Percentiles rank a stretch among this genome's conserved stretches.
These are phyloP conservation scores for Lavandula angustifolia DNA, from an alignment of 257 asterid genomes.

Conservation along the genomic window DNA sequence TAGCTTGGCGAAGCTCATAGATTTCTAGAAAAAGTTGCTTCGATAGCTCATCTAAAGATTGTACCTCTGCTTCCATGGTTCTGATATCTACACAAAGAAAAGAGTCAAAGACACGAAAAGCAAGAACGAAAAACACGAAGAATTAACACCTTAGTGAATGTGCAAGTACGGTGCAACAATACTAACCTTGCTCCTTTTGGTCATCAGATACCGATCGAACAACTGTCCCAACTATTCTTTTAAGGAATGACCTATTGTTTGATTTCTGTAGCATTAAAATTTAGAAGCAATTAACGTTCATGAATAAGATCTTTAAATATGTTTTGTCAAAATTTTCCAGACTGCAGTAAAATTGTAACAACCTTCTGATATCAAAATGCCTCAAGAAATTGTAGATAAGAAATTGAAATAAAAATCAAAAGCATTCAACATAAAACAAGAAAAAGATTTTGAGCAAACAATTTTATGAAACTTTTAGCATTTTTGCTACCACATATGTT, in stretches of 20 bases:
- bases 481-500: too few species aligned
- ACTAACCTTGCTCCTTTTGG: slow-evolving; percentile 90
- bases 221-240: slow-evolving; percentile 90
- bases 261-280: slow-evolving; percentile 57
- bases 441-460: too few species aligned
- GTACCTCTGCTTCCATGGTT: slow-evolving; percentile 90
- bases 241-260: slow-evolving; percentile 74
- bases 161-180: neutral
- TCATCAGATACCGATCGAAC: slow-evolving; percentile 97
- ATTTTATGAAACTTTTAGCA: too few species aligned
- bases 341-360: too few species aligned
- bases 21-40: slow-evolving; percentile 90
- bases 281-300: slow-evolving; percentile 27
- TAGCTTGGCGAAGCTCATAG: slow-evolving; percentile 99
- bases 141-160: neutral
- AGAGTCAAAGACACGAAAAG: slow-evolving; percentile 22
- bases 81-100: slow-evolving; percentile 63
- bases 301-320: too few species aligned
- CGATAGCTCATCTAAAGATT: slow-evolving; percentile 91
- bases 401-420: too few species aligned
- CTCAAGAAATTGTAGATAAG: too few species aligned
- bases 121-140: slow-evolving; percentile 22
- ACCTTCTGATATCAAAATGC: too few species aligned
- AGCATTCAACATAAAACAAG: too few species aligned
- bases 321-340: too few species aligned